Evolutionary conservation across 2,329 filamentous ascomycete species (phyloP).

Genomic region (Metarhizium album): DNA sequence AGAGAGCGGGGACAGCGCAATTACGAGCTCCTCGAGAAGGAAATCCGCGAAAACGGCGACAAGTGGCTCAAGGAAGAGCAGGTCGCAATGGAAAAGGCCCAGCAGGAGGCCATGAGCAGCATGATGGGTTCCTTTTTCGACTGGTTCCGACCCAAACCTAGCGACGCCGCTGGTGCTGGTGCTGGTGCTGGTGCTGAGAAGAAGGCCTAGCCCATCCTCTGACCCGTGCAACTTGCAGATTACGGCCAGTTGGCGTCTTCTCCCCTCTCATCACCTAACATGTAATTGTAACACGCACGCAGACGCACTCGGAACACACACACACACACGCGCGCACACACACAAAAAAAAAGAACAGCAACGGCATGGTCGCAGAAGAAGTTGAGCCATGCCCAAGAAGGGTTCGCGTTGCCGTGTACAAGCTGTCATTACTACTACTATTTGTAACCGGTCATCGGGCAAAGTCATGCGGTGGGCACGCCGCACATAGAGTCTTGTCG

Average conservation of each 20-base stretch:
- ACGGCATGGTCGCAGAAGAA: neutral
- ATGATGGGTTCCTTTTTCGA: constrained; percentile 67
- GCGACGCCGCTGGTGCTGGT: constrained; percentile 2
- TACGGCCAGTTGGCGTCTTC: neutral
- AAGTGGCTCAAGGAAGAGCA: constrained; percentile 95
- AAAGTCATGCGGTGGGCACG: neutral
- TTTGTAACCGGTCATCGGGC: neutral
- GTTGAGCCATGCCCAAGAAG: neutral
- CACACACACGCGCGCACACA: no score
- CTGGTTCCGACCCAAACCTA: constrained; percentile 15
- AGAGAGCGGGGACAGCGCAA: constrained; percentile 83
- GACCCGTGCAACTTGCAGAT: neutral
- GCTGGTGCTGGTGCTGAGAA: constrained; percentile 4
- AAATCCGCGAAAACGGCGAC: constrained; percentile 87
- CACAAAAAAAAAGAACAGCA: no score
- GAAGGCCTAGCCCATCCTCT: constrained; percentile 8
- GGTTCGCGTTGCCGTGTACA: no score
- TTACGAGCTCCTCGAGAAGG: constrained; percentile 80
- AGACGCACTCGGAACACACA: no score
- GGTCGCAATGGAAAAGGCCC: constrained; percentile 74
- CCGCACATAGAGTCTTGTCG: constrained; percentile 1
- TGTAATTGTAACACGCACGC: constrained; percentile 1
- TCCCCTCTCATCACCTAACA: neutral
- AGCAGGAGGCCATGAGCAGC: constrained; percentile 82
- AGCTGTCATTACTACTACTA: neutral